Evolutionary conservation across 805 yeast genomes (phyloP).

Genomic region (Jamesozyma gamospora): DNA sequence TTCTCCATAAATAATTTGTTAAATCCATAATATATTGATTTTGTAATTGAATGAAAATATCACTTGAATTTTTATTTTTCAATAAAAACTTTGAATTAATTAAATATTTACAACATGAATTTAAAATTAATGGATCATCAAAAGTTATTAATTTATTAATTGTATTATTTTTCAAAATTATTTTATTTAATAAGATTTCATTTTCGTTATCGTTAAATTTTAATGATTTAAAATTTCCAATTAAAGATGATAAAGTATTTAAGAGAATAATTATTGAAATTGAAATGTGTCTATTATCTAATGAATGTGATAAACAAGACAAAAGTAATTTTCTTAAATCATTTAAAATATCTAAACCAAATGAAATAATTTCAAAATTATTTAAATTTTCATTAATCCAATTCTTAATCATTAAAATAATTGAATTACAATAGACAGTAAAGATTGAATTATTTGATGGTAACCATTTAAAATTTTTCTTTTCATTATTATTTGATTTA

Average conservation of each 20-base stretch:
- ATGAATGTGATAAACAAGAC: conserved; percentile 5
- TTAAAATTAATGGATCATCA: conserved; percentile 19
- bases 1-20: conserved; percentile 27
- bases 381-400: conserved; percentile 6
- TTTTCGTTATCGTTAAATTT: background rate
- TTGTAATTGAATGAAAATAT: conserved; percentile 13
- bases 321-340: conserved; percentile 11
- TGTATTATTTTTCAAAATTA: conserved; percentile 9
- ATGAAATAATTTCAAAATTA: background rate
- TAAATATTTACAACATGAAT: conserved; percentile 17
- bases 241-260: conserved; percentile 3
- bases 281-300: conserved; percentile 11
- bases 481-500: background rate
- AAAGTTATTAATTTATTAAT: conserved; percentile 13
- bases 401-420: conserved; percentile 10
- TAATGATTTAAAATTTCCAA: background rate
- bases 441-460: conserved; percentile 3
- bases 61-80: conserved; percentile 8
- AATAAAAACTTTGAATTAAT: conserved; percentile 9
- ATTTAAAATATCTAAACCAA: conserved; percentile 8
- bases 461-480: background rate
- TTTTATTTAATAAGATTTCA: conserved; percentile 5
- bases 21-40: conserved; percentile 21
- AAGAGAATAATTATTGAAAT: conserved; percentile 7
- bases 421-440: conserved; percentile 6